Base-by-base conservation (phyloP, 495 filamentous ascomycete genomes). In the Podospora comata region DNA sequence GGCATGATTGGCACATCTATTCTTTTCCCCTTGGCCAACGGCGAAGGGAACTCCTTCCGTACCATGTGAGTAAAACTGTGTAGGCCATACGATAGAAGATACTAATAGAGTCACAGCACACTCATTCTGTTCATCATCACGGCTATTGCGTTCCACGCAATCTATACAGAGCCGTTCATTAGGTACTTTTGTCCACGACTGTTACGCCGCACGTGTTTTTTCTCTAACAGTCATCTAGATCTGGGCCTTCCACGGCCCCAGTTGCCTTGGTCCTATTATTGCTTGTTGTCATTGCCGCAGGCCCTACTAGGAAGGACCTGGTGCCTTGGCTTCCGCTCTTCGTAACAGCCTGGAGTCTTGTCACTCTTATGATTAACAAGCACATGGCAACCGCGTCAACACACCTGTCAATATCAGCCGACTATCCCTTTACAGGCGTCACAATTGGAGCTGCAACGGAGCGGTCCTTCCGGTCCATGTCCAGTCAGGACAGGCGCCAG, bases 1-100 rank as follows among this genome's bases (percentile, higher is more conserved):
- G 23, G 71, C 34, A 80, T 81, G 79, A 70, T 78, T 63, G 75
- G 73, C 28, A 66, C 75, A 7, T 78, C 75, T n/a, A 62, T 79
- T 60, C 23, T 76, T 13, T 73, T 75, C 64, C 73, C 77, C 16
- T 69, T 73, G 4, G 68, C 75, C 15, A 70, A 71, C 18, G 59
- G 58, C 19, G 72, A 71, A 64, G 64, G 69, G 34, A 48, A 65
- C 1, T 71, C 74, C 57, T 78, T 77, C 64, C 65, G 68, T 54
- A 68, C 68, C 34, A 60, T 79, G 79, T 80, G 72, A 77, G 78
- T 27, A 58, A 58, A 18, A 48, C 39, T 16, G 9, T 48, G 3
- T 13, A 48, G 56, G 57, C 11, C 54, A 28, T 19, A 48, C 23
- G 4, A 13, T 20, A 55, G n/a, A 26, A 39, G 34, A 57, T 67